phyloP scores from a whole-genome alignment of 1,284 basidiomycete species.

The Malassezia slooffiae region DNA sequence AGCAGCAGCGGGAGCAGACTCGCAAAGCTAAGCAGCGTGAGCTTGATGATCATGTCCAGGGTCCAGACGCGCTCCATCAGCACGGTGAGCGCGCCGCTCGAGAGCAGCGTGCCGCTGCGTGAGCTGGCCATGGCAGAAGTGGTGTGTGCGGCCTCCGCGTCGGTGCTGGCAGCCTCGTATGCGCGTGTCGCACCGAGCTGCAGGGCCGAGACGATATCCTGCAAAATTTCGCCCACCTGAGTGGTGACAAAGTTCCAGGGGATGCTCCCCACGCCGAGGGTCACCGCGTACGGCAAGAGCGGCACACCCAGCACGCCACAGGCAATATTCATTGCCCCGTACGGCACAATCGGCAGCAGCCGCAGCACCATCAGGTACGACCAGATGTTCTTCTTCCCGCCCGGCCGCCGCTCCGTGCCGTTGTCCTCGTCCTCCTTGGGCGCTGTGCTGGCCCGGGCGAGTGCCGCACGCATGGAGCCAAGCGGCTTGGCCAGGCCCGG shows the following conservation, averaged over 20 bases:
- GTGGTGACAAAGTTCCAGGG: slow-evolving; percentile 45
- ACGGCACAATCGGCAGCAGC: slow-evolving; percentile 42
- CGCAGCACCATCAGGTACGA: slow-evolving; percentile 39
- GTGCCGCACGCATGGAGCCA: slow-evolving; percentile 30
- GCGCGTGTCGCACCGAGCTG: slow-evolving; percentile 4
- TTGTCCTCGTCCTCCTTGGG: no score
- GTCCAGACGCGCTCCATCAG: slow-evolving; percentile 36
- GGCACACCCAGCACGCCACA: slow-evolving; percentile 42
- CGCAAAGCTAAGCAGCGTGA: slow-evolving; percentile 27
- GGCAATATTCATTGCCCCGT: slow-evolving; percentile 45
- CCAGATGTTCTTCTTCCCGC: slow-evolving; percentile 23
- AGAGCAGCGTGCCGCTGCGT: slow-evolving; percentile 4
- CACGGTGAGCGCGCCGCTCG: slow-evolving; percentile 26
- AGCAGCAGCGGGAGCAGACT: slow-evolving; percentile 32
- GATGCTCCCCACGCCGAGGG: slow-evolving; percentile 34
- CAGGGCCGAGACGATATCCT: slow-evolving; percentile 34
- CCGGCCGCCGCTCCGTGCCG: not conserved
- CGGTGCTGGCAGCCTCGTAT: not conserved
- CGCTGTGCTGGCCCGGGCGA: no score
- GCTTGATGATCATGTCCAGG: slow-evolving; percentile 31
- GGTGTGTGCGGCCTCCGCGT: slow-evolving; percentile 13
- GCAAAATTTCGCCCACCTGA: slow-evolving; percentile 39
- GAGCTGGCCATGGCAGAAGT: slow-evolving; percentile 2
- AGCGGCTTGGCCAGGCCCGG: slow-evolving; percentile 38
- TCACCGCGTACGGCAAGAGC: slow-evolving; percentile 34